Evolutionary conservation across 2,329 filamentous ascomycete genomes (phyloP), one percentile per base, ranked within the genome.

Genomic region (Teratosphaeria nubilosa): DNA sequence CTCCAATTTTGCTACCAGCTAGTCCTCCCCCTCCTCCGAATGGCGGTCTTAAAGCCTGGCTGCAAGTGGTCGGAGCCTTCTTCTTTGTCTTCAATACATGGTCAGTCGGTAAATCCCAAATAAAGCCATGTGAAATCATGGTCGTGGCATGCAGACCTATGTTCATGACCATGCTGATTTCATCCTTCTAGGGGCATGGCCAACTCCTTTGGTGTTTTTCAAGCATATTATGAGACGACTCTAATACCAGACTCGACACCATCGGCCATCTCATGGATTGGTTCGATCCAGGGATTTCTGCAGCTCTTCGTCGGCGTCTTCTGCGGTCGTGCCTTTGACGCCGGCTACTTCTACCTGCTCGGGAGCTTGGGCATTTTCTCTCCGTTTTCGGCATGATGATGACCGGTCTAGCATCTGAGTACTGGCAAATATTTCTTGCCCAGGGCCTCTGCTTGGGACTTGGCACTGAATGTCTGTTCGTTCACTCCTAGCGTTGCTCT

Each of bases 371-470:
- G 78, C 51, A 71, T 70, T 27, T 79, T 58, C 58, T 78, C 53
- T 67, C 77, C 1, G 75, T 80, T 6, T 72, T 79, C 45, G 78
- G 78, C 3, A 72, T 76, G 51, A 79, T 80, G 77, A 79, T 79
- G 76, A 68, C 79, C 0, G 74, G 71, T 27, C 68, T 80, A 3
- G 75, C 73, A 55, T 70, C 68, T 2, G 64, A 66, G 24, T 80
- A 78, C 69, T 80, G 74, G 70, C 76, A 80, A 61, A 71, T 77
- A 2, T 67, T 80, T 5, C 74, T 80, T 16, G 71, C 76, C 0
- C 78, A 80, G 62, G 78, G 74, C 2, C 69, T 80, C 56, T 78
- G 75, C 65, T 74, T 78, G 48, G 77, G 78, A 30, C 66, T 77
- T 11, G 78, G 78, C 7, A 71, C 71, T 0, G 77, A 76, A 11